These are phyloP conservation scores for Starmerella sp. DNA, from an alignment of 805 yeast species.

Conservation along the genomic window DNA sequence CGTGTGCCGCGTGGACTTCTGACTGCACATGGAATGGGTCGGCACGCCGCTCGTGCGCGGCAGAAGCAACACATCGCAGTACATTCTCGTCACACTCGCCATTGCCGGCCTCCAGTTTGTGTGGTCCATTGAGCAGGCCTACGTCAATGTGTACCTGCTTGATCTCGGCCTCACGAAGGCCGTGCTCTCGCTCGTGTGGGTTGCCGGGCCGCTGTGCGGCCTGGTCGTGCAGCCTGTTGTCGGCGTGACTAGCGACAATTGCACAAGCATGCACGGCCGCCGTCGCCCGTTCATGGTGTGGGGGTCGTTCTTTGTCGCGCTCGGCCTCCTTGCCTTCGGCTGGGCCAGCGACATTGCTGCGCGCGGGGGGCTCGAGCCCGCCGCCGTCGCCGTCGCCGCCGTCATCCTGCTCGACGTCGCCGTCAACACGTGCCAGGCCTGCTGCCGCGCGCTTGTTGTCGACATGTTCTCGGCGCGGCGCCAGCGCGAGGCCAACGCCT, in stretches of 20 bases:
- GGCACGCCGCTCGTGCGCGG: slow-evolving; percentile 21
- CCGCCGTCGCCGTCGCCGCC: slow-evolving; percentile 29
- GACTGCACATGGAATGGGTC: slow-evolving; percentile 23
- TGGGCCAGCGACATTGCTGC: slow-evolving; percentile 34
- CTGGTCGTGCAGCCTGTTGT: slow-evolving; percentile 53
- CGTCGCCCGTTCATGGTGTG: slow-evolving; percentile 47
- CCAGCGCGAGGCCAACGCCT: slow-evolving; percentile 50
- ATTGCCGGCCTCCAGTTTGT: slow-evolving; percentile 53
- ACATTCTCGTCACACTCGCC: slow-evolving; percentile 24
- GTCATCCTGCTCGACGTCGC: slow-evolving; percentile 48
- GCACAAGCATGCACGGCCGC: slow-evolving; percentile 34
- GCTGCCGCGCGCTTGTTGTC: slow-evolving; percentile 49
- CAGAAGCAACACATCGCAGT: slow-evolving; percentile 10
- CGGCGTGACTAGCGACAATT: slow-evolving; percentile 44
- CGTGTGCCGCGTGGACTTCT: background rate
- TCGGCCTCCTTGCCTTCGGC: slow-evolving; percentile 35
- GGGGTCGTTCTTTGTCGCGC: slow-evolving; percentile 40
- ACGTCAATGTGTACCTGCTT: slow-evolving; percentile 50
- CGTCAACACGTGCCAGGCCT: slow-evolving; percentile 48
- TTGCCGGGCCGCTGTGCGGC: slow-evolving; percentile 57
- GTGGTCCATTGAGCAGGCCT: slow-evolving; percentile 56
- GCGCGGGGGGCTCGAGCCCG: slow-evolving; percentile 30
- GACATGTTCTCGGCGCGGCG: slow-evolving; percentile 48
- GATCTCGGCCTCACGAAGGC: slow-evolving; percentile 52
- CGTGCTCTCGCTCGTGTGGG: slow-evolving; percentile 48